Evolutionary conservation across 2,329 filamentous ascomycete genomes (phyloP).

Genomic region (Verticillium longisporum): DNA sequence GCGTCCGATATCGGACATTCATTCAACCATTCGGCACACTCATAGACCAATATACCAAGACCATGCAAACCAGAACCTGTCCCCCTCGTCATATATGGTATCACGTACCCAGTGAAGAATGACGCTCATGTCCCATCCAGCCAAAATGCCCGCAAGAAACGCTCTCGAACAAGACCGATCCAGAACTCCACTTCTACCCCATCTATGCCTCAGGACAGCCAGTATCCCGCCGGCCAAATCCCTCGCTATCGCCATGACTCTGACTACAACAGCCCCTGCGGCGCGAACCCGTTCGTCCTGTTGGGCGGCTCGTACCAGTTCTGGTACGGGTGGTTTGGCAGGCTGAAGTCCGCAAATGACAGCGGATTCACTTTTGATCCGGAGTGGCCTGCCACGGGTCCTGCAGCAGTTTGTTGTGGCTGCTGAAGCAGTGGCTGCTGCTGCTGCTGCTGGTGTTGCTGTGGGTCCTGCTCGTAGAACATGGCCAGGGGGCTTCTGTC

Average conservation of each 20-base stretch:
- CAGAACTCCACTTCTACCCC: background rate
- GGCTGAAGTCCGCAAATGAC: constrained; percentile 67
- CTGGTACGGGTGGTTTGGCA: constrained; percentile 76
- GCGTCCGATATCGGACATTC: background rate
- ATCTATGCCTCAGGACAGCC: background rate
- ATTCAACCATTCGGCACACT: background rate
- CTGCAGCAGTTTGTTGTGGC: constrained; percentile 4
- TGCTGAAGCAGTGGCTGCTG: constrained; percentile 18
- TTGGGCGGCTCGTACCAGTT: constrained; percentile 72
- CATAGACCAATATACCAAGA: background rate
- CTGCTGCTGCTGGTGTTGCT: constrained; percentile 14
- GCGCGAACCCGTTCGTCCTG: constrained; percentile 17
- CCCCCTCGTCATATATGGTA: background rate
- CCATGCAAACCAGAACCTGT: background rate
- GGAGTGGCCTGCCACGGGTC: constrained; percentile 13
- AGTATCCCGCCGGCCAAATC: background rate
- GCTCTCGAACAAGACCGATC: background rate
- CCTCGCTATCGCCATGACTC: background rate
- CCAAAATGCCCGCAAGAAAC: background rate
- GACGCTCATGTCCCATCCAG: background rate
- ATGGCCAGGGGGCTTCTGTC: background rate
- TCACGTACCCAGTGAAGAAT: background rate
- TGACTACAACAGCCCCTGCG: constrained; percentile 3
- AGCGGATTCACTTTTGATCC: constrained; percentile 58
- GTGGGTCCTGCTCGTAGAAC: constrained; percentile 17